phyloP scores from a whole-genome alignment of 2,329 filamentous ascomycete species.

The Thermothelomyces thermophilus region DNA sequence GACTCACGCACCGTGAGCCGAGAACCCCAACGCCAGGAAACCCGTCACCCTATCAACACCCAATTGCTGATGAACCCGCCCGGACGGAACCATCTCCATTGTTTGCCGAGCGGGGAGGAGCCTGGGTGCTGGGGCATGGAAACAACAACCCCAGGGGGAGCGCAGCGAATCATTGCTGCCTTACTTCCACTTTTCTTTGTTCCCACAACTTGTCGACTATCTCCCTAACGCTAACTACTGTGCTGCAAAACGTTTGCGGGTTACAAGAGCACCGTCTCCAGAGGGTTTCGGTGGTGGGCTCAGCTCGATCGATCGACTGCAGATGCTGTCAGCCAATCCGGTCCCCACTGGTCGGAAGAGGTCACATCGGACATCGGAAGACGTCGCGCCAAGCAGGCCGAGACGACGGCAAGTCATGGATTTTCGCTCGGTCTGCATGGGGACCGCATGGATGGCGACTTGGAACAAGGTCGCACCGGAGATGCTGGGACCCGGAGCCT shows the following conservation, averaged over 20 bases:
- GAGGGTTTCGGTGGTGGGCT: not conserved
- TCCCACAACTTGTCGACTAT: too few species aligned
- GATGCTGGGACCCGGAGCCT: constrained; percentile 4
- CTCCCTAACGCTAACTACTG: too few species aligned
- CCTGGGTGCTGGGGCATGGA: not conserved
- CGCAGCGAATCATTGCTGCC: too few species aligned
- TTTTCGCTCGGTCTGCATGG: not conserved
- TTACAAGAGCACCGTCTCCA: not conserved
- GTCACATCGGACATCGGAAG: constrained; percentile 13
- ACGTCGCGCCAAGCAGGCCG: constrained; percentile 6
- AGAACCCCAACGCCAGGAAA: not conserved
- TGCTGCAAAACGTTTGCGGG: too few species aligned
- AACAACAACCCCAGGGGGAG: too few species aligned
- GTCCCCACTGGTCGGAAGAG: constrained; percentile 4
- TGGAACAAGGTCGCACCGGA: constrained; percentile 1
- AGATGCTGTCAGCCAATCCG: not conserved
- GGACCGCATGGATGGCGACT: not conserved
- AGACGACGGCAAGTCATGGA: not conserved
- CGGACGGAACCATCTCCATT: not conserved
- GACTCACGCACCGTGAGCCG: not conserved
- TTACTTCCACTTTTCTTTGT: too few species aligned
- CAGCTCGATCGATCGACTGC: constrained; percentile 10
- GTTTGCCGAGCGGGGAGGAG: not conserved
- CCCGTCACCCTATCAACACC: not conserved
- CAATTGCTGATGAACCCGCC: not conserved